phyloP scores from a whole-genome alignment of 2,329 filamentous ascomycete species.

The Aspergillus tubingensis region DNA sequence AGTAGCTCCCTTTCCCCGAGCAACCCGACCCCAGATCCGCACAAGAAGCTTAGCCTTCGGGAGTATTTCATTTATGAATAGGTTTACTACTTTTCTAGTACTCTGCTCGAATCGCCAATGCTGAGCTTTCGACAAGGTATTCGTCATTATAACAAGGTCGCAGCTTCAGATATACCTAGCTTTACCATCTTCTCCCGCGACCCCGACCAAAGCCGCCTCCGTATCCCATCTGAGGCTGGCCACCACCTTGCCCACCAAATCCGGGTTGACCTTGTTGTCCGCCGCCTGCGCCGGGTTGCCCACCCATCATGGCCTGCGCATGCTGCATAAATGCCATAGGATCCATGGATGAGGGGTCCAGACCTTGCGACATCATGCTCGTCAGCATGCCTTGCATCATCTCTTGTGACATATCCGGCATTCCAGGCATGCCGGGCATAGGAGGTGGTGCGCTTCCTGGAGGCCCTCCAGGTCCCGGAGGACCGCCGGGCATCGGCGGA shows the following conservation, averaged over 20 bases:
- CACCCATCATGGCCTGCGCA: slow-evolving; percentile 53
- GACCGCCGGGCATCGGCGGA: slow-evolving; percentile 47
- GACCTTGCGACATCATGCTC: slow-evolving; percentile 56
- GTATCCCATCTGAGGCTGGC: slow-evolving; percentile 46
- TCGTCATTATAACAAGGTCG: slow-evolving; percentile 18
- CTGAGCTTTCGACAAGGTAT: slow-evolving; percentile 9
- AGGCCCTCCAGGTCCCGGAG: slow-evolving; percentile 27
- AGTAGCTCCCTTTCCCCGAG: slow-evolving; percentile 17
- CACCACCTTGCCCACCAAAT: slow-evolving; percentile 40
- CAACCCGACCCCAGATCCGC: neutral
- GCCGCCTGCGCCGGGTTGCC: slow-evolving; percentile 42
- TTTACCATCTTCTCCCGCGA: slow-evolving; percentile 43
- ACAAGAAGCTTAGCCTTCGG: neutral
- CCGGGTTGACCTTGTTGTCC: slow-evolving; percentile 38
- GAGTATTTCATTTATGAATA: neutral
- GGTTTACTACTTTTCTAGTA: neutral
- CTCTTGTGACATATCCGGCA: slow-evolving; percentile 55
- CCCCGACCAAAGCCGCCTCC: slow-evolving; percentile 45
- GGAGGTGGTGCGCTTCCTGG: slow-evolving; percentile 33
- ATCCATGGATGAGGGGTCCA: slow-evolving; percentile 57
- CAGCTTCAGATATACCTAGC: slow-evolving; percentile 6
- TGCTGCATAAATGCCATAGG: slow-evolving; percentile 57
- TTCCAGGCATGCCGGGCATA: slow-evolving; percentile 43
- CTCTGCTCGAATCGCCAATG: neutral
- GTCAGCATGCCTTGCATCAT: slow-evolving; percentile 63